A percentile compares a stretch with the other conserved stretches of the same genome.
phyloP scores from a whole-genome alignment of 2,329 filamentous ascomycete genomes.

The Escovopsis sp. region DNA sequence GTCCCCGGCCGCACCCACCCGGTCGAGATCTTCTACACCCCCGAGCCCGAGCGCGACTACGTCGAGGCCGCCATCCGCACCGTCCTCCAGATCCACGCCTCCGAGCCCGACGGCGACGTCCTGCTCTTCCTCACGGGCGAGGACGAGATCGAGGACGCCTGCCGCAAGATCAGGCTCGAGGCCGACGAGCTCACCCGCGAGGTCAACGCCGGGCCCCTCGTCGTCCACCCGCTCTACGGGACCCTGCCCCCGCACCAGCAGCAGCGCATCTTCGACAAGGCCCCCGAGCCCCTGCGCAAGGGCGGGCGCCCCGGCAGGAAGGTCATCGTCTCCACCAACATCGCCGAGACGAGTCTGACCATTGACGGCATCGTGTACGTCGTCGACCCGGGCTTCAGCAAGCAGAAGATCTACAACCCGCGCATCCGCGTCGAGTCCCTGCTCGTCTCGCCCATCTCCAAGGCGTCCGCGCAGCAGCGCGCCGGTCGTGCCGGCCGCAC shows the following conservation, averaged over 20 bases:
- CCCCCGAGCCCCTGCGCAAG: constrained; percentile 55
- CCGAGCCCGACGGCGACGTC: constrained; percentile 83
- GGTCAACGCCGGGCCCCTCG: constrained; percentile 78
- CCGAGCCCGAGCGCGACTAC: constrained; percentile 90
- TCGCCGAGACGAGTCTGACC: constrained; percentile 92
- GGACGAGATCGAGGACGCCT: constrained; percentile 95
- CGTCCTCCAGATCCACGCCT: constrained; percentile 90
- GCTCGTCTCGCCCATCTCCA: constrained; percentile 94
- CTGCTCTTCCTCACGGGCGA: constrained; percentile 92
- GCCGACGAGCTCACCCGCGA: constrained; percentile 85
- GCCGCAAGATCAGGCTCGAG: constrained; percentile 80
- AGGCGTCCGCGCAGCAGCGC: constrained; percentile 90
- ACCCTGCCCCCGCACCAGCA: constrained; percentile 85
- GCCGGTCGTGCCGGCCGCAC: constrained; percentile 99
- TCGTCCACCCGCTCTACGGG: constrained; percentile 87
- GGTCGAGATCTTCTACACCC: constrained; percentile 97
- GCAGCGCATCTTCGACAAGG: constrained; percentile 86
- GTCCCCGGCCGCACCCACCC: constrained; percentile 92
- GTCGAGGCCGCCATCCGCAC: constrained; percentile 90
- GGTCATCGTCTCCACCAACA: constrained; percentile 89
- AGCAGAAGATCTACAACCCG: constrained; percentile 98
- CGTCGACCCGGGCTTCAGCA: constrained; percentile 97
- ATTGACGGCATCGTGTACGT: constrained; percentile 99
- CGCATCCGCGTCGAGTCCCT: constrained; percentile 92
- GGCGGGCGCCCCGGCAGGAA: constrained; percentile 85